Evolutionary conservation across 768 basidiomycete species (phyloP), one percentile per base, ranked within the genome.

Genomic region (Tylopilus felleus): DNA sequence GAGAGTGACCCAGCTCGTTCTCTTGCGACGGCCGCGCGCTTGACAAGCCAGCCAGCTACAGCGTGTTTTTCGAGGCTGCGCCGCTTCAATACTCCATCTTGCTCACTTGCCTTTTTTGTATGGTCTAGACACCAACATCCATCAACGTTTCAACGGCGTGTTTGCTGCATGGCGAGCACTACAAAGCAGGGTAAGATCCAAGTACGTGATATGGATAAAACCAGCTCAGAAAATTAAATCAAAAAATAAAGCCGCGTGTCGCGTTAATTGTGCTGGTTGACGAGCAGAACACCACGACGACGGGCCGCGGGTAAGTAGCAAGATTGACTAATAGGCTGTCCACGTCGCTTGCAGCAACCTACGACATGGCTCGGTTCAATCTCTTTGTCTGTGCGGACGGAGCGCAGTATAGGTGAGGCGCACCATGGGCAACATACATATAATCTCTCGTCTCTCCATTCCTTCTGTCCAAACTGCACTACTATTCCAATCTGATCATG

Each of bases 81-180:
- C n/a, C n/a, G n/a, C n/a, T n/a, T n/a, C 56, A 49, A 55, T 41
- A 47, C 57, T 40, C 56, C 54, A 65, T 61, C 63, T 31, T 63
- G 49, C 58, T 65, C 23, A 55, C 51, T 52, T 70, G 58, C 68
- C 68, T 62, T 56, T 69, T 62, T 36, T 19, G 64, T 61, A 55
- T 8, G 36, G 50, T 40, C 55, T 50, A 51, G 62, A 57, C 23
- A 27, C 25, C 29, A 33, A 19, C 49, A 41, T 21, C 28, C 54
- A 31, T 50, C 53, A 47, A 47, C 52, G 33, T 52, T 27, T 50
- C 53, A 47, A 47, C 52, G 33, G 47, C 63, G 51, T 60, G 65
- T 60, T 54, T 38, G 55, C 65, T 56, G 59, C 65, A 58, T 65
- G 65, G 60, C 19, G 44, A 44, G 41, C 59, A 57, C 62, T 2